Base-by-base conservation (phyloP, 1,139 yeast genomes). In the Taphrina sp. region DNA sequence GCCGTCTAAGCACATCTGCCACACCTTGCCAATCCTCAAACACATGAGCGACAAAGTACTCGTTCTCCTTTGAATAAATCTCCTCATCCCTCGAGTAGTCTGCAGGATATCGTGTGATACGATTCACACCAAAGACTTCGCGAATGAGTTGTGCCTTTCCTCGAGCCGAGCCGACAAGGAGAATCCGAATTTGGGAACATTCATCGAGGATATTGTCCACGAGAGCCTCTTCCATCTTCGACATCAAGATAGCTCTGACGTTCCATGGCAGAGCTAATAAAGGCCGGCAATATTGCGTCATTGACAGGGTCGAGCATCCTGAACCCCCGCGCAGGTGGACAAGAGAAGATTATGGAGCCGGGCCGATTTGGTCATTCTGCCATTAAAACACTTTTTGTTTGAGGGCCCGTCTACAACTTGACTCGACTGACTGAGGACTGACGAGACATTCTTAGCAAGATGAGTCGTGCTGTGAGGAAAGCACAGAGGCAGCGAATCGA, bases 91-190 rank as follows among this genome's bases (percentile, higher is more conserved):
- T 33, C 24, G 54, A 49, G 19, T 39, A 39, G 31, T 49, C 54
- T 8, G 46, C 39, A 7, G 54, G 54, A 17, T 49, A 49, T 16
- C 54, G 54, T 20, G 46, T 49, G n/a, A 49, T 39, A 22, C 54
- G 43, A 33, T 38, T 33, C 14, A 49, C 54, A 17, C 54, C 54
- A 39, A 49, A 49, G 46, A 49, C 26, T 14, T 49, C 54, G 24
- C 54, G 54, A 34, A 49, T 17, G 20, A 49, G 34, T 33, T 49
- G 54, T 4, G 54, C 54, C 39, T 49, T 49, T 16, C 54, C 54
- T 7, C 54, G 54, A 22, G 54, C 38, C 17, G 54, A 41, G 3
- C 54, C 54, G 31, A 49, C 54, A 31, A 42, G 17, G 8, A 52
- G 29, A 2, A 42, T 38, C 4, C 56, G 56, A 7, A 52, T 22